Base-by-base conservation (phyloP, 2,329 filamentous ascomycete species). In the Ophiostoma piceae region DNA sequence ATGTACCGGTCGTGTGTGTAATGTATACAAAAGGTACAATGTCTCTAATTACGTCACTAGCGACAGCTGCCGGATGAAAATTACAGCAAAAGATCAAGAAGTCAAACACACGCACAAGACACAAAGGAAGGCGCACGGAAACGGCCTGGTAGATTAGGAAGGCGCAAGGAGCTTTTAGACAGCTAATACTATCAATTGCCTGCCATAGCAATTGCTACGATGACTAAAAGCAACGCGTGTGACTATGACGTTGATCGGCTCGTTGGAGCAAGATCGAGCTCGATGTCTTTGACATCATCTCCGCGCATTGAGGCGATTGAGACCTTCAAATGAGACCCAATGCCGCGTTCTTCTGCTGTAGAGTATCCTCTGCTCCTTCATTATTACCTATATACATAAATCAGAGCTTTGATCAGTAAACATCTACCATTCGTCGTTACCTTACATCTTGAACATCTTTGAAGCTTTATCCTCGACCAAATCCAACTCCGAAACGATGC, bases 401-500 rank as follows among this genome's bases (percentile, higher is more conserved):
- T 8, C 43, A n/a, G 43, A 47, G 7, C 19, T 7, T 7, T 47
- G 43, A 47, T 47, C 43, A 47, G 43, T 57, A 57, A 29, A 57
- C 22, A 26, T 0, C 22, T 7, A 2, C 14, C 3, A 9, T 7
- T 26, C 0, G 12, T 14, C 26, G 26, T 29, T 29, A 29, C 26
- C n/a, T 29, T 8, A 57, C 22, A 26, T 57, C n/a, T 26, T 7
- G 7, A 14, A 6, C 51, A 57, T 57, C 11, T 57, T 57, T n/a
- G 32, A 26, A 29, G 22, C 57, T 35, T 32, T 12, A 62, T 12
- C 3, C 4, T 19, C 43, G 19, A n/a, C 43, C 16, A n/a, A 19
- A 47, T 1, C 14, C 14, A 62, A 26, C 57, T 62, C 14, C 57
- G 41, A 64, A 29, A 68, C 22, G 35, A 71, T 71, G 69, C 67